Base-by-base conservation (phyloP, 257 asterid genomes). In the Sherardia arvensis region DNA sequence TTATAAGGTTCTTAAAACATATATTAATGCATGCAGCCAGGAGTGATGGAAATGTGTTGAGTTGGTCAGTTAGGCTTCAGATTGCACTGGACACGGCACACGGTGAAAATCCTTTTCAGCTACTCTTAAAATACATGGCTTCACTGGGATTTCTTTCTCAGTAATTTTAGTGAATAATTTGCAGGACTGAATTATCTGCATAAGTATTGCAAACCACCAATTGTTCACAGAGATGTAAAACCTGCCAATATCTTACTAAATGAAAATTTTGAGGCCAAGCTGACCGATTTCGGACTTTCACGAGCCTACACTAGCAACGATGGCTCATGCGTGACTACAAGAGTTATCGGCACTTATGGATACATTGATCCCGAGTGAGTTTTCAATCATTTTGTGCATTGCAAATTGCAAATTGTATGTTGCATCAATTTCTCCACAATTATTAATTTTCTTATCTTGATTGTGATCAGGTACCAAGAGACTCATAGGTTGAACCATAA, bases 141-240 rank as follows among this genome's bases (percentile, higher is more conserved):
- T 2, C 48, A 22, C 34, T 36, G 43, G 43, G 10, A 14, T 14
- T 12, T 8, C 21, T 59, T 5, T n/a, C 1, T 9, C 22, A 17
- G 6, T 18, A 21, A 9, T 20, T 15, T 5, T 4, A 12, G 29
- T 38, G 2, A 36, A 8, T 8, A 36, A 23, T 29, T 7, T 73
- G 71, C 62, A 78, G 84, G 87, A 59, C 36, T 81, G 73, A 82
- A 74, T 30, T 78, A 81, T 79, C 54, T 78, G 69, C 84, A 78
- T 36, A 62, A 73, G 61, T 78, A 78, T n/a, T 81, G 87, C 72
- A 71, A 65, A 22, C 83, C 74, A 20, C 68, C 79, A n/a, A 71
- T 79, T 53, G 65, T 82, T 51, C 87, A 79, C 60, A 73, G 79
- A 72, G 87, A 79, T 62, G 69, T 79, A 40, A 82, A 82, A 60